Evolutionary conservation across 2,329 filamentous ascomycete species (phyloP).

Genomic region (Fusarium sp.): DNA sequence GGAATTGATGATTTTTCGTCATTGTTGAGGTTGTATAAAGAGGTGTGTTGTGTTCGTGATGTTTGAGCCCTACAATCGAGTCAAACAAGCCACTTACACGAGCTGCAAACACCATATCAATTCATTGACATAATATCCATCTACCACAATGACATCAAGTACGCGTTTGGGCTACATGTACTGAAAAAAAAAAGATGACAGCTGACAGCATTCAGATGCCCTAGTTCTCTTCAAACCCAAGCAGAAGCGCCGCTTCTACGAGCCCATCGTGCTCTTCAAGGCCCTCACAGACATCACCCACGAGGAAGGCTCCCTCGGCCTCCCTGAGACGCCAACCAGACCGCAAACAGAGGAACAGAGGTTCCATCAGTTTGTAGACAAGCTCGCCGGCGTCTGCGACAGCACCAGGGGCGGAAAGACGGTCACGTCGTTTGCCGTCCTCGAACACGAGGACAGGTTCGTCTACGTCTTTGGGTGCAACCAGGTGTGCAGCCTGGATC

Average conservation of each 20-base stretch:
- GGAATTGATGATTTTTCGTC: neutral
- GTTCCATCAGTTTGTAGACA: slow-evolving; percentile 46
- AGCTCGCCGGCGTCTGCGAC: slow-evolving; percentile 47
- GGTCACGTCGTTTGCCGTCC: slow-evolving; percentile 45
- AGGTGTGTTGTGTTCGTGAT: neutral
- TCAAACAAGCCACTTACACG: neutral
- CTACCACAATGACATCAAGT: slow-evolving; percentile 16
- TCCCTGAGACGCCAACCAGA: neutral
- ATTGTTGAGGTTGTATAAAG: neutral
- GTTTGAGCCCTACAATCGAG: neutral
- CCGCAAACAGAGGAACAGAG: slow-evolving; percentile 31
- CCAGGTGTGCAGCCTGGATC: neutral
- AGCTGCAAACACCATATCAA: neutral
- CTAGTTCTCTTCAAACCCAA: slow-evolving; percentile 21
- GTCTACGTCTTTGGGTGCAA: slow-evolving; percentile 48
- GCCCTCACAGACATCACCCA: slow-evolving; percentile 36
- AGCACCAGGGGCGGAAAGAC: slow-evolving; percentile 41
- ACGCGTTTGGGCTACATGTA: rapidly evolving
- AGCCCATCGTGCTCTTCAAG: slow-evolving; percentile 42
- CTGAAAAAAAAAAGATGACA: rapidly evolving
- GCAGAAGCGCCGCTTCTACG: slow-evolving; percentile 42
- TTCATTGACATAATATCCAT: neutral
- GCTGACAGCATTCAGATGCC: neutral
- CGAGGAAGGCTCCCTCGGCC: neutral
- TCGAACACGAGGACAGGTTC: slow-evolving; percentile 41